Evolutionary conservation across 2,329 filamentous ascomycete genomes (phyloP), one percentile per base, ranked within the genome.

Genomic region (Claviceps digitariae): DNA sequence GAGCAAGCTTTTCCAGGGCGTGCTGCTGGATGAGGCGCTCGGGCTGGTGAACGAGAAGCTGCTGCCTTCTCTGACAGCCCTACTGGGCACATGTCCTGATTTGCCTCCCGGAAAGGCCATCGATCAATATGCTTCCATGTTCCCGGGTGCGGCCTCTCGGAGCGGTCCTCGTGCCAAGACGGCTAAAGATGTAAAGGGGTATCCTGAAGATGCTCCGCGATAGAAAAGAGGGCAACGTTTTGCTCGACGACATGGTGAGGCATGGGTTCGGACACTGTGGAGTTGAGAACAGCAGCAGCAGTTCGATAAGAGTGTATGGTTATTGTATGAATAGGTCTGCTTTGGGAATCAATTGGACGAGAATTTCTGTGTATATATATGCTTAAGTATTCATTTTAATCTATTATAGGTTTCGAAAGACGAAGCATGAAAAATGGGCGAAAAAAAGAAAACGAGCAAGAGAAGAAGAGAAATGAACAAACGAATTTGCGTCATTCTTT

Each of bases 81-180:
- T 55, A 7, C 21, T 44, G 41, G 44, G 50, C 2, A 25, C 21
- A 8, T 55, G 53, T 34, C 53, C 53, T 17, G 45, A 55, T 21
- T 25, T 55, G 53, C 53, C 53, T 4, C 41, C 49, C 17, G 53
- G 53, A n/a, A 55, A 55, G 43, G 45, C 38, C 27, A 38, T 55
- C 3, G 38, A 48, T 31, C 53, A 55, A 31, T 55, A 55, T 38
- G 53, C 48, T 48, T 21, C 29, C 43, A 49, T 45, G 27, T 55
- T 40, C 38, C 53, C 53, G 1, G 53, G 53, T 15, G 53, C 50
- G n/a, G 20, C 20, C 8, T 27, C 31, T 15, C 21, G 43, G 17
- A 43, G 23, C n/a, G 45, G 45, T 4, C 13, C 12, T 25, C 29
- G 53, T n/a, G 53, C 34, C 15, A 31, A 55, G 20, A 55, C 53